Evolutionary conservation across 2,329 filamentous ascomycete species (phyloP), one percentile per base, ranked within the genome.

Genomic region (Talaromyces sp.): DNA sequence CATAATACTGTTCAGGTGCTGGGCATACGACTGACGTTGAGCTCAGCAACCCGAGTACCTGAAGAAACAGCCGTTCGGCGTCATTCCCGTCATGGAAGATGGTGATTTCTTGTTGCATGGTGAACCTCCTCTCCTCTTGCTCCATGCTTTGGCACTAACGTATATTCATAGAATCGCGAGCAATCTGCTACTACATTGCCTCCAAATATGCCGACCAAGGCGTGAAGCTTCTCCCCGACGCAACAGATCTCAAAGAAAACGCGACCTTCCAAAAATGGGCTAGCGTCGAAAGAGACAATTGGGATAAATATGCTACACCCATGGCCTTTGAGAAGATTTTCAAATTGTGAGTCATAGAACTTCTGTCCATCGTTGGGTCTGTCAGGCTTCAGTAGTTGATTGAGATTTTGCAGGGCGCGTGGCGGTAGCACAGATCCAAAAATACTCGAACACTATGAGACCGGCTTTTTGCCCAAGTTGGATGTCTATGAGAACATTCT

Each of bases 21-120:
- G 11, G 28, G 28, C n/a, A 54, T 33, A 3, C 28, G 5, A 23
- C 31, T 54, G 50, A 54, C 28, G n/a, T 37, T 54, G 31, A 37
- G 14, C n/a, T 16, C 11, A 54, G 50, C 28, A 54, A 54, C 50
- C 50, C 18, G 50, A 54, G 11, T 71, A 70, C 58, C 40, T 71
- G 5, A 66, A 68, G 14, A 65, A 70, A 18, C 71, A 76, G 16
- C 75, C 74, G 0, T 76, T 76, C 42, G 75, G 75, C 1, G 75
- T 73, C 64, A 65, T 76, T 0, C 75, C 75, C 11, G 68, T 71
- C n/a, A 63, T 76, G 2, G 69, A 74, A 3, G 75, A 76, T 55
- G 71, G 72, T 46, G 73, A 71, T 1, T 60, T 60, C 14, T 33
- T 28, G 31, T 2, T 54, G 11, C 50, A 54, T 37, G 50, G 50